These are phyloP conservation scores for Globisporangium nunn DNA, from an alignment of 352 stramenopile species.

Conservation along the genomic window DNA sequence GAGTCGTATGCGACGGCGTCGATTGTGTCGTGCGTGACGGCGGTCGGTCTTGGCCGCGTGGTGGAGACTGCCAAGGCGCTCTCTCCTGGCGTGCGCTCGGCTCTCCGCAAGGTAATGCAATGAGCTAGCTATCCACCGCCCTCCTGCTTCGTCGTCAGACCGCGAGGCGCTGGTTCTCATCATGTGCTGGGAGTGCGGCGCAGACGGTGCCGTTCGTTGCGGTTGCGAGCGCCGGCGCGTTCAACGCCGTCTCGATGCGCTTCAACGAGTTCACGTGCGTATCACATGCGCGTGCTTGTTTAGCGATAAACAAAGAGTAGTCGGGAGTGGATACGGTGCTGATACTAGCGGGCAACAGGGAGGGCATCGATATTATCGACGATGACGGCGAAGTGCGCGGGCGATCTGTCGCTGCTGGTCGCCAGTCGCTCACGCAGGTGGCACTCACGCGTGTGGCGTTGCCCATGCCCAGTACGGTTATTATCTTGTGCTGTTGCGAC, in stretches of 20 bases:
- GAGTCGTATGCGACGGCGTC: conserved; percentile 77
- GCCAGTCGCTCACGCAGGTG: conserved; percentile 74
- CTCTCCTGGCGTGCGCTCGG: conserved; percentile 46
- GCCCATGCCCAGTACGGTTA: conserved; percentile 65
- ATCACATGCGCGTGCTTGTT: not conserved
- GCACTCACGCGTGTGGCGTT: conserved; percentile 72
- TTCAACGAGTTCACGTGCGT: conserved; percentile 81
- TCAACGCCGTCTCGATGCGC: conserved; percentile 87
- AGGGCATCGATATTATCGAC: conserved; percentile 82
- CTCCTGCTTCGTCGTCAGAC: too few relatives aligned
- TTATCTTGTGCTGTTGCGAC: not conserved
- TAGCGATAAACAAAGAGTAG: too few relatives aligned
- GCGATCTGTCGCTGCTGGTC: conserved; percentile 70
- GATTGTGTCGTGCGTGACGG: conserved; percentile 69
- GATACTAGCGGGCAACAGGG: conserved; percentile 18
- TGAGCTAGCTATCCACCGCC: too few relatives aligned
- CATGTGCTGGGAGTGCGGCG: not conserved
- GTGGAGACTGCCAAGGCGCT: conserved; percentile 73
- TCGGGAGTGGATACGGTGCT: too few relatives aligned
- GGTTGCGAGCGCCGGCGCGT: conserved; percentile 72
- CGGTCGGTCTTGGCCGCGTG: conserved; percentile 66
- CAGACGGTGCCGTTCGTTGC: conserved; percentile 83
- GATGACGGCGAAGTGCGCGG: conserved; percentile 69
- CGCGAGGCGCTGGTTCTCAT: too few relatives aligned
- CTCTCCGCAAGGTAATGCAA: conserved; percentile 49